Percentiles rank a stretch among this genome's conserved stretches.
Evolutionary conservation across 192 early-diverging fungal species (phyloP).

Genomic region (Entrophospora sp.): DNA sequence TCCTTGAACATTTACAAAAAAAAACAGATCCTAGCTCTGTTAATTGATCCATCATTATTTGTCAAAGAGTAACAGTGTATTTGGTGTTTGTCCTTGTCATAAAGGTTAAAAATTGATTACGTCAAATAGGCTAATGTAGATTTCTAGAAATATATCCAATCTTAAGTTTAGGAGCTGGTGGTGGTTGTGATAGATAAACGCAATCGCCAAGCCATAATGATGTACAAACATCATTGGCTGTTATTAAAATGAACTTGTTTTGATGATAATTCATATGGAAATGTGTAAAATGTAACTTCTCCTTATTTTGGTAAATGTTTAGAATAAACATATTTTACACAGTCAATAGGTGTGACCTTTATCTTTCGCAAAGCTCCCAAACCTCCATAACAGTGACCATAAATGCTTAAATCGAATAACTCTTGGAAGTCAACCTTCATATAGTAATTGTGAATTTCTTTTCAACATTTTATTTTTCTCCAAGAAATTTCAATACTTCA

Average conservation of each 20-base stretch:
- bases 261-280: constrained; percentile 83
- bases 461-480: constrained; percentile 22
- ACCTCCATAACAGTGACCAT: background rate
- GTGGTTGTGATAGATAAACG: constrained; percentile 59
- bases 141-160: constrained; percentile 89
- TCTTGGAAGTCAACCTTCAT: constrained; percentile 69
- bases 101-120: constrained; percentile 92
- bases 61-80: constrained; percentile 83
- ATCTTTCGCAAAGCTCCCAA: background rate
- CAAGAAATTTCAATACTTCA: constrained; percentile 13
- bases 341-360: background rate
- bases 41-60: constrained; percentile 64
- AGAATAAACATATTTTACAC: constrained; percentile 34
- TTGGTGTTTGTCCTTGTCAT: constrained; percentile 61
- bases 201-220: constrained; percentile 47
- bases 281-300: constrained; percentile 92
- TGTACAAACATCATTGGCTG: constrained; percentile 58
- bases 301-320: constrained; percentile 45
- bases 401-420: constrained; percentile 50
- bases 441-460: constrained; percentile 21
- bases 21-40: constrained; percentile 66
- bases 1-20: constrained; percentile 68
- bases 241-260: constrained; percentile 73
- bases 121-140: constrained; percentile 84
- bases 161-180: constrained; percentile 53